Conservation (phyloP, 495 filamentous ascomycete genomes). For the Neurospora sp. region DNA sequence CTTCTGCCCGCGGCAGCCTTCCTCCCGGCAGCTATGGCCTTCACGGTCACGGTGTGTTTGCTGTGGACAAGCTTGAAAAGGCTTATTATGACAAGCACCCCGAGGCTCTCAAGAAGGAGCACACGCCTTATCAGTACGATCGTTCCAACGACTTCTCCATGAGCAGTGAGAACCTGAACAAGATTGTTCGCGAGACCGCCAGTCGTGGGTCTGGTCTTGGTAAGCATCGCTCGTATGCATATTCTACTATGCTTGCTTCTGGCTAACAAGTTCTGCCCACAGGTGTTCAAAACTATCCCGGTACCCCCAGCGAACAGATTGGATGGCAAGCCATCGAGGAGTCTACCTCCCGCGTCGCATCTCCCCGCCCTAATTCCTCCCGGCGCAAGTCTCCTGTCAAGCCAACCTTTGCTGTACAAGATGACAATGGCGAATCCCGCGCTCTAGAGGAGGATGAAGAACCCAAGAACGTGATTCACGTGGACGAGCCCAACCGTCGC, state of each 20-base stretch:
- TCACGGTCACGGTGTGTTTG: slow-evolving; percentile 67
- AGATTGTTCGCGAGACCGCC: slow-evolving; percentile 68
- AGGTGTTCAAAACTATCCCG: slow-evolving; percentile 40
- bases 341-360: slow-evolving; percentile 59
- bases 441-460: slow-evolving; percentile 37
- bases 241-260: slow-evolving; percentile 10
- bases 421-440: slow-evolving; percentile 9
- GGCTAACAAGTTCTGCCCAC: slow-evolving; percentile 18
- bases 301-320: slow-evolving; percentile 69
- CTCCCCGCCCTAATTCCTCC: slow-evolving; percentile 47
- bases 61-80: slow-evolving; percentile 68
- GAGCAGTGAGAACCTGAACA: slow-evolving; percentile 86
- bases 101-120: slow-evolving; percentile 64
- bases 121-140: slow-evolving; percentile 40
- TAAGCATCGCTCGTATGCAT: slow-evolving; percentile 22
- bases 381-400: slow-evolving; percentile 21
- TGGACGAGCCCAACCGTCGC: slow-evolving; percentile 58
- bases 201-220: slow-evolving; percentile 56
- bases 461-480: slow-evolving; percentile 49
- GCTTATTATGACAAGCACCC: slow-evolving; percentile 88
- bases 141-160: slow-evolving; percentile 71
- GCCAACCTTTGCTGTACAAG: slow-evolving; percentile 11
- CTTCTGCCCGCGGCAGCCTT: slow-evolving; percentile 36
- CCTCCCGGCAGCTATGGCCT: slow-evolving; percentile 78
- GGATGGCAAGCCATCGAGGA: slow-evolving; percentile 74